Base-by-base conservation (phyloP, 73 alveolate genomes). In the Paramecium sonneborni region DNA sequence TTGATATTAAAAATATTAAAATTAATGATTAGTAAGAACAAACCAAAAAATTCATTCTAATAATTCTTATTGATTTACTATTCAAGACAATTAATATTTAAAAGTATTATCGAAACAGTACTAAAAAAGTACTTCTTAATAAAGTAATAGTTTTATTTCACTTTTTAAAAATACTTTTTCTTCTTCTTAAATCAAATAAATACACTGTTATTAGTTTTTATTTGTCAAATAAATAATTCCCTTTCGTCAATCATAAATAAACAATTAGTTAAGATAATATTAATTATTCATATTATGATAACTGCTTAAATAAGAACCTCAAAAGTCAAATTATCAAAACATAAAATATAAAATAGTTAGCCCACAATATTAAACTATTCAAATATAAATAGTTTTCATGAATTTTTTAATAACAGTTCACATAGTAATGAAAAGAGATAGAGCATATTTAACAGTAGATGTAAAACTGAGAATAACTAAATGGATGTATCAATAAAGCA, bases 121-220 rank as follows among this genome's bases (percentile, higher is more conserved):
- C 68, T 52, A 9, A 52, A 52, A 52, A n/a, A 52, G 23, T 52
- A 52, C 68, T 52, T 52, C 32, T 52, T 52, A 18, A 28, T 52
- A 52, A 18, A 52, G 18, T 15, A 52, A 52, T 52, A 52, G 15
- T 18, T 18, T 15, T 1, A 52, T 3, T 20, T 4, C 5, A 52
- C 68, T 18, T 4, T n/a, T 52, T 52, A 0, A 52, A 52, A 52
- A n/a, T 18, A 18, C 95, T 93, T 94, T 97, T 62, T 99, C 97
- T 30, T 99, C 99, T 89, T 97, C 95, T 93, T 97, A 97, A 35
- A 97, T 97, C 37, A 99, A 96, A 95, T 97, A 96, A 68, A 97
- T 97, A 92, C 99, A 93, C 55, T 95, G 98, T 94, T 99, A 93
- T 70, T 99, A 99, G 99, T 55, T 89, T 28, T 24, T 30, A 23